These are phyloP conservation scores for Epichloe aotearoae DNA, from an alignment of 2,329 filamentous ascomycete genomes.

Conservation along the genomic window DNA sequence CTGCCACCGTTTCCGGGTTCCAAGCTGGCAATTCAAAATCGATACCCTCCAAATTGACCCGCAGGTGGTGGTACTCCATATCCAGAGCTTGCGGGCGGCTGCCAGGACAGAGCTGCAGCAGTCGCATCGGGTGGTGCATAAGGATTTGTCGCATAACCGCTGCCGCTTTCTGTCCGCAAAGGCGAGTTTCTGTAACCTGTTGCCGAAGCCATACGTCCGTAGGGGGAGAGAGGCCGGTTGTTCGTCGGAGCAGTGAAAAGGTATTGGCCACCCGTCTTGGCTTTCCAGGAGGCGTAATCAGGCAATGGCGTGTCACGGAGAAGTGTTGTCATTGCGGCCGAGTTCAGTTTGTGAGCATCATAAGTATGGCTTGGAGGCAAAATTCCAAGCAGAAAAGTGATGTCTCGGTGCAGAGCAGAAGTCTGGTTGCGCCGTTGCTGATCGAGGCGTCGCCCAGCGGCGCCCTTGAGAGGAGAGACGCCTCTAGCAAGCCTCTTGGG, in stretches of 20 bases:
- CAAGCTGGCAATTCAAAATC: conserved; percentile 13
- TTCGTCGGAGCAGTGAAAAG: conserved; percentile 19
- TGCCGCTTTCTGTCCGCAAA: conserved; percentile 31
- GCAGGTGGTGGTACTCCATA: conserved; percentile 18
- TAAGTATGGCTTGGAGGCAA: conserved; percentile 65
- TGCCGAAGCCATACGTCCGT: conserved; percentile 27
- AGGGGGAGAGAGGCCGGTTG: conserved; percentile 35
- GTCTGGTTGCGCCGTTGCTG: conserved; percentile 55
- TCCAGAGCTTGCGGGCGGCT: conserved; percentile 16
- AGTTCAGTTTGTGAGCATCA: conserved; percentile 54
- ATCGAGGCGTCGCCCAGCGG: conserved; percentile 72
- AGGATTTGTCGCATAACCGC: conserved; percentile 14
- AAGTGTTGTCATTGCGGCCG: conserved; percentile 59
- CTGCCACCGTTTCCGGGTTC: not conserved
- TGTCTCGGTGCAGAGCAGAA: conserved; percentile 59
- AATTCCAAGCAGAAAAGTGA: conserved; percentile 53
- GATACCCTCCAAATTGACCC: conserved; percentile 24
- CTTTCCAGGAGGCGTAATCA: conserved; percentile 42
- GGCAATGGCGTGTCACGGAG: conserved; percentile 57
- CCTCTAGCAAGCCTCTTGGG: conserved; percentile 79
- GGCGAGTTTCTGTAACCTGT: conserved; percentile 38
- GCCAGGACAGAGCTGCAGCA: conserved; percentile 12
- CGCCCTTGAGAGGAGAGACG: conserved; percentile 87
- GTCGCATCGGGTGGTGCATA: conserved; percentile 18
- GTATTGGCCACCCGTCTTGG: conserved; percentile 23